Evolutionary conservation across 495 filamentous ascomycete species (phyloP).

Genomic region (Cryomyces antarcticus): DNA sequence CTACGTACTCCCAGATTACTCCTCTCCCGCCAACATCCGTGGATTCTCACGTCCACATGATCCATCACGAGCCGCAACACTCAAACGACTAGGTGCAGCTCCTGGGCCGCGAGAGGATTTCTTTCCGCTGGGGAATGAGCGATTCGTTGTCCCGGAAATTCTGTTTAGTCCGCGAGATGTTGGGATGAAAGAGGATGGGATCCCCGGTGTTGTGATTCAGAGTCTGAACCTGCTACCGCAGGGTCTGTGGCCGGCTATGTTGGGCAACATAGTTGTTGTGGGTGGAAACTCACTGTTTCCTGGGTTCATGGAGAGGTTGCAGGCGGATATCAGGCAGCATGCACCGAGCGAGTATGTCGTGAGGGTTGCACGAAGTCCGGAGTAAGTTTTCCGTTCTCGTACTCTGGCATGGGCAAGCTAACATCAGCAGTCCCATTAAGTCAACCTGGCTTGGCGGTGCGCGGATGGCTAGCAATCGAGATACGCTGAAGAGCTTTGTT

Average conservation of each 20-base stretch:
- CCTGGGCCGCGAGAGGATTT: conserved; percentile 54
- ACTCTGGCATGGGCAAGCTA: neutral
- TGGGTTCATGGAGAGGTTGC: conserved; percentile 64
- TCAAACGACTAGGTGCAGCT: conserved; percentile 29
- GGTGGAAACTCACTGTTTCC: conserved; percentile 67
- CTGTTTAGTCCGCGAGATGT: conserved; percentile 76
- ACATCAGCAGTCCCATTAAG: conserved; percentile 33
- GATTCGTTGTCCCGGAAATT: conserved; percentile 79
- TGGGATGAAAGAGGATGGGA: conserved; percentile 65
- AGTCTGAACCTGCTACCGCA: conserved; percentile 55
- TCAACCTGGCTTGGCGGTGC: conserved; percentile 75
- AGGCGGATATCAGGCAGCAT: conserved; percentile 4
- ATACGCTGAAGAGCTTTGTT: conserved; percentile 35
- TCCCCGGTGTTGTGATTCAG: conserved; percentile 65
- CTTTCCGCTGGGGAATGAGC: conserved; percentile 72
- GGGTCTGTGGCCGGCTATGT: conserved; percentile 34
- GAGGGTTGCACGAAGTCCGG: conserved; percentile 15
- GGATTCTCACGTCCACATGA: conserved; percentile 66
- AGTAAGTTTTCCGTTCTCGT: neutral
- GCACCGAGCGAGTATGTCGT: conserved; percentile 4
- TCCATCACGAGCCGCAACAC: conserved; percentile 30
- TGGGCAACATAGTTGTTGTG: conserved; percentile 76
- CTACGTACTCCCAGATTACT: conserved; percentile 80
- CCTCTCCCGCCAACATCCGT: conserved; percentile 37
- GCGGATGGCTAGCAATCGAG: conserved; percentile 45